Percentiles rank a stretch among this genome's conserved stretches.
Conservation (phyloP, 768 basidiomycete species). For the Lactarius trivialis region DNA sequence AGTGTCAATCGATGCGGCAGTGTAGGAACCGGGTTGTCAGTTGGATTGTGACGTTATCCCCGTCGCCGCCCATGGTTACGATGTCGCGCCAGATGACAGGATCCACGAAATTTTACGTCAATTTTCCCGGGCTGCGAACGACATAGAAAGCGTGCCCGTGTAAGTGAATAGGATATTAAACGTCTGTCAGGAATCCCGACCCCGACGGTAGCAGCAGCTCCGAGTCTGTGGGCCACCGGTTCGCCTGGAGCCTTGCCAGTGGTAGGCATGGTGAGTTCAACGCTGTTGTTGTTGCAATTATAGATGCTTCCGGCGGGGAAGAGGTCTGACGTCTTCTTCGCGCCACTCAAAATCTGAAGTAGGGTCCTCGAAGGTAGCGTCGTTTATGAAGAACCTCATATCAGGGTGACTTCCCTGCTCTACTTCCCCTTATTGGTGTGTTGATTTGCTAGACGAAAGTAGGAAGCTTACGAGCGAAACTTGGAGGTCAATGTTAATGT, state of each 20-base stretch:
- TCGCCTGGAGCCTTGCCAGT: not conserved
- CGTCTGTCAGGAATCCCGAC: not conserved
- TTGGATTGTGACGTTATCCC: conserved; percentile 25
- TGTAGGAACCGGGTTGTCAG: conserved; percentile 29
- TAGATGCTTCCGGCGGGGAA: conserved; percentile 44
- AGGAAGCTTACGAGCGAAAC: conserved; percentile 5
- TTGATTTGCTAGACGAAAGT: not conserved
- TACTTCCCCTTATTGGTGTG: not conserved
- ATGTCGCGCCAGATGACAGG: conserved; percentile 43
- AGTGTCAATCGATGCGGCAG: conserved; percentile 29
- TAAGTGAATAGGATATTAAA: conserved; percentile 4
- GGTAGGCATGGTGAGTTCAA: conserved; percentile 33
- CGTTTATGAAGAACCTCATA: no score
- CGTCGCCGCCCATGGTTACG: conserved; percentile 24
- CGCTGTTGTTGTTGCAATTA: conserved; percentile 25
- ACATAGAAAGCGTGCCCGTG: conserved; percentile 17
- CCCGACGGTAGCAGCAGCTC: not conserved
- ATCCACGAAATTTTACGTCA: conserved; percentile 27
- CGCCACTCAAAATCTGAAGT: conserved; percentile 53
- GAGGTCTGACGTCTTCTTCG: conserved; percentile 38
- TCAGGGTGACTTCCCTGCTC: no score
- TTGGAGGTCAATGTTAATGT: conserved; percentile 3
- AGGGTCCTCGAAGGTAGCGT: conserved; percentile 28
- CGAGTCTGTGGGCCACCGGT: not conserved
- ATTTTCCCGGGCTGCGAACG: conserved; percentile 13